Percentiles rank a stretch among this genome's conserved stretches.
phyloP scores from a whole-genome alignment of 2,329 filamentous ascomycete genomes.

The Rutstroemia sydowiana region DNA sequence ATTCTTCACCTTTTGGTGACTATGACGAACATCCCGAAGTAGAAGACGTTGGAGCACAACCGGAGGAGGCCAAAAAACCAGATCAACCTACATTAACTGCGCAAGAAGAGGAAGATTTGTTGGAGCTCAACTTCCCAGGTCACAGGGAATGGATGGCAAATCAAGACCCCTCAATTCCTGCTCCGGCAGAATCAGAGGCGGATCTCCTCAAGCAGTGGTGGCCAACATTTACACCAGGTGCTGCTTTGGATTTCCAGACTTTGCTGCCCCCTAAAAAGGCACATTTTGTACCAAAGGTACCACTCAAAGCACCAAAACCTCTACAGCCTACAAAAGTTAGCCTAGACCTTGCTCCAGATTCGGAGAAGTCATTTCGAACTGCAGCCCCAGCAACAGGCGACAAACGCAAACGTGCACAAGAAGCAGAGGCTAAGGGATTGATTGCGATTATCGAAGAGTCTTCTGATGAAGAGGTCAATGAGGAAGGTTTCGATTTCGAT shows the following conservation, averaged over 20 bases:
- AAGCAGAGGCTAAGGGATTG: slow-evolving; percentile 42
- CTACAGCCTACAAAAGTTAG: slow-evolving; percentile 82
- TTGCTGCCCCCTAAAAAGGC: slow-evolving; percentile 77
- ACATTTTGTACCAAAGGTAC: slow-evolving; percentile 70
- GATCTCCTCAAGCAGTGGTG: slow-evolving; percentile 74
- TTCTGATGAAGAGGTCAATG: slow-evolving; percentile 34
- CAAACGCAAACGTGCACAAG: slow-evolving; percentile 50
- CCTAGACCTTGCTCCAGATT: slow-evolving; percentile 77
- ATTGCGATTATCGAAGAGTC: slow-evolving; percentile 37
- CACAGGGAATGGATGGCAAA: slow-evolving; percentile 34
- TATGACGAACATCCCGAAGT: slow-evolving; percentile 20
- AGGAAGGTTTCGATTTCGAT: slow-evolving; percentile 44
- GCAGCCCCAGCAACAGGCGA: slow-evolving; percentile 47
- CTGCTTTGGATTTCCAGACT: slow-evolving; percentile 71
- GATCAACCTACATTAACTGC: slow-evolving; percentile 18
- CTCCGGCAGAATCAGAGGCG: slow-evolving; percentile 63
- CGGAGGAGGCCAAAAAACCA: slow-evolving; percentile 12
- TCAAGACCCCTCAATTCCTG: slow-evolving; percentile 57
- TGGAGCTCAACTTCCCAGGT: slow-evolving; percentile 41
- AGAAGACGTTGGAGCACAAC: slow-evolving; percentile 11
- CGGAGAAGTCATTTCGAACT: slow-evolving; percentile 80
- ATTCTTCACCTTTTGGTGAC: slow-evolving; percentile 24
- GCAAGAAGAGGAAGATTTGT: slow-evolving; percentile 16
- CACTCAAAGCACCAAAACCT: slow-evolving; percentile 70
- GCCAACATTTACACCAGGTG: slow-evolving; percentile 70